These are phyloP conservation scores for Penicillium sp. DNA, from an alignment of 2,329 filamentous ascomycete species.

Conservation along the genomic window DNA sequence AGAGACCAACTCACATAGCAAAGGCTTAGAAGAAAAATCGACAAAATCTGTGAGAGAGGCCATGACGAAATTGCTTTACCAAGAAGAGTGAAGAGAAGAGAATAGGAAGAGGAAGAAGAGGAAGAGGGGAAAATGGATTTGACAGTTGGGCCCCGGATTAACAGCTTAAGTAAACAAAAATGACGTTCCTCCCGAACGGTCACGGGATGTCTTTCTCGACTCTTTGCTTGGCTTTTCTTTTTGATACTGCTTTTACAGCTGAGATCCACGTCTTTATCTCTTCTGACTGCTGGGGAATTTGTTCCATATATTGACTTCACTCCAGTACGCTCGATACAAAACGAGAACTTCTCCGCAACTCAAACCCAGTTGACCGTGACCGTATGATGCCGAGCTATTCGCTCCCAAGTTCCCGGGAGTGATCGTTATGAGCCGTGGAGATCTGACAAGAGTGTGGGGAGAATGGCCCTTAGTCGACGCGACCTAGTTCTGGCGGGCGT, in stretches of 20 bases:
- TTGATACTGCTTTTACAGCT: background rate
- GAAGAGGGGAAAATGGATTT: constrained; percentile 9
- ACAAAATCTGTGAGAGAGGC: constrained; percentile 45
- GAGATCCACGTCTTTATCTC: background rate
- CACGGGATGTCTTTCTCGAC: constrained; percentile 21
- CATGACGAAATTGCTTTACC: constrained; percentile 26
- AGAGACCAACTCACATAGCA: constrained; percentile 56
- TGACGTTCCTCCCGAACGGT: constrained; percentile 20
- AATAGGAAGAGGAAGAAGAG: constrained; percentile 6
- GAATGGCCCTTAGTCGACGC: constrained; percentile 48
- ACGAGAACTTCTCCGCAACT: background rate
- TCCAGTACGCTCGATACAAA: background rate
- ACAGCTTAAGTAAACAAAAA: constrained; percentile 29
- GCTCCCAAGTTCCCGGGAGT: constrained; percentile 17
- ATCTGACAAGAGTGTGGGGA: constrained; percentile 46
- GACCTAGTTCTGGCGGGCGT: constrained; percentile 44
- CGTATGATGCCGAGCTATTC: constrained; percentile 13
- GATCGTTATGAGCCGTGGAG: constrained; percentile 36
- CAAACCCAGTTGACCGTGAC: background rate
- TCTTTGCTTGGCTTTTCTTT: constrained; percentile 1
- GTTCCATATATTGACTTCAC: background rate
- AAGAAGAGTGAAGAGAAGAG: constrained; percentile 4
- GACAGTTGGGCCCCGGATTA: constrained; percentile 5
- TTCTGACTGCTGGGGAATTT: background rate
- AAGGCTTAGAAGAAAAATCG: constrained; percentile 65